Evolutionary conservation across 768 basidiomycete genomes (phyloP), one percentile per base, ranked within the genome.

Genomic region (Amanita brunnescens): DNA sequence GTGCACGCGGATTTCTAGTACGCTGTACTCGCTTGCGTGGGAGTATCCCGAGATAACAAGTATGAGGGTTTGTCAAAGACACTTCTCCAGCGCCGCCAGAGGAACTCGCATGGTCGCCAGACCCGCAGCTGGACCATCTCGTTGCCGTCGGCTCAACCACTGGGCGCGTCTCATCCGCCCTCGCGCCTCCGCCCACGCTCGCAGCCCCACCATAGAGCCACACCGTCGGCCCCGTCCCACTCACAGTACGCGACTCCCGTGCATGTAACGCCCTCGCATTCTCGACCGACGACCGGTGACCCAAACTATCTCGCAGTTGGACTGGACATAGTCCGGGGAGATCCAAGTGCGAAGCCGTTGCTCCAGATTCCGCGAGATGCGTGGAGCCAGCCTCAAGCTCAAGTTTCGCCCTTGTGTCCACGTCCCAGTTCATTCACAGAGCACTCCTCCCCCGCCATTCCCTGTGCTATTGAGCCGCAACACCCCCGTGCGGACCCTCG

Each of bases 81-180:
- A n/a, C n/a, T n/a, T n/a, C n/a, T n/a, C n/a, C n/a, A n/a, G n/a
- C n/a, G n/a, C n/a, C n/a, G n/a, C n/a, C n/a, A n/a, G n/a, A n/a
- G n/a, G n/a, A n/a, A n/a, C n/a, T n/a, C 62, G 79, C 86, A 0
- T 90, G 88, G 87, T 91, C 85, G 34, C 85, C 87, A 32, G 83
- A 86, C 59, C 73, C 80, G 18, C 59, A 68, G 7, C 76, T 81
- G 53, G 81, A 87, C 51, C 87, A 91, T 61, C 69, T 91, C 1
- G 65, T 91, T 18, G 87, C 87, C n/a, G 80, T 90, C 13, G 88
- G 88, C 8, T 70, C 79, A 54, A 75, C 72, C 45, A 81, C 74
- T 0, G 87, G 88, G 18, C 82, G 77, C 43, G 82, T 91, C 74
- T 90, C 29, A 68, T 87, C 46, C 78, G 86, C 2, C 73, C 90